These are phyloP conservation scores for Babesia caballi DNA, from an alignment of 169 alveolate genomes.

Conservation along the genomic window DNA sequence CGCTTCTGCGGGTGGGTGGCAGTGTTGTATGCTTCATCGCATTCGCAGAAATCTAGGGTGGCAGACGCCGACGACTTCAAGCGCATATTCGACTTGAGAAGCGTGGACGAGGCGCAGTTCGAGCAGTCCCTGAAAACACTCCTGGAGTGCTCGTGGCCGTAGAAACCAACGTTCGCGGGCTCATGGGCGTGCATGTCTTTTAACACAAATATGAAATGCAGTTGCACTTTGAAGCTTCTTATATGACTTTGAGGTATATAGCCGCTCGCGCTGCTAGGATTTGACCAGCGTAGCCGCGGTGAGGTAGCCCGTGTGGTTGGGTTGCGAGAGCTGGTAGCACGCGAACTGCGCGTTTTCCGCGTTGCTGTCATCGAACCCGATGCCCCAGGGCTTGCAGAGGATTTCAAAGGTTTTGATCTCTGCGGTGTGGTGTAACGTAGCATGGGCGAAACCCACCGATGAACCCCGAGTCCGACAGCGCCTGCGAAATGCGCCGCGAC, in stretches of 20 bases:
- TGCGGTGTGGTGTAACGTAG: slow-evolving; percentile 1
- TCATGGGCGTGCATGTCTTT: too few relatives aligned
- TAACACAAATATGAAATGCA: neutral
- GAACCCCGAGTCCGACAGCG: slow-evolving; percentile 44
- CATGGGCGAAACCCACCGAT: slow-evolving; percentile 15
- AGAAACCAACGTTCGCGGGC: neutral
- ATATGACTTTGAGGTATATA: too few relatives aligned
- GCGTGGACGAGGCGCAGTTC: slow-evolving; percentile 11
- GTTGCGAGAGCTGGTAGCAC: slow-evolving; percentile 58
- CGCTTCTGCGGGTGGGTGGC: slow-evolving; percentile 1
- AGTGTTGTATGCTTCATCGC: too few relatives aligned
- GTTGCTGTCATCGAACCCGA: slow-evolving; percentile 61
- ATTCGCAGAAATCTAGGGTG: neutral
- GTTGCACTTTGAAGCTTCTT: neutral
- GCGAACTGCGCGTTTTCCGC: slow-evolving; percentile 9
- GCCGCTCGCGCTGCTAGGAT: neutral
- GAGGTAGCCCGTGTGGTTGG: slow-evolving; percentile 62
- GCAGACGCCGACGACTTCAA: slow-evolving; percentile 1
- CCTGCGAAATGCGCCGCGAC: slow-evolving; percentile 76
- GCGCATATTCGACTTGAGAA: neutral
- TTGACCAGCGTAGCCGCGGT: slow-evolving; percentile 54
- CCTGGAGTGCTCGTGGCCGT: slow-evolving; percentile 20
- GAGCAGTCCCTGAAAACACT: neutral
- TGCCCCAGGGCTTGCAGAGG: slow-evolving; percentile 83
- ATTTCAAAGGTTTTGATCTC: slow-evolving; percentile 83